Conservation (phyloP, 495 filamentous ascomycete genomes). For the Hamigera avellanea region DNA sequence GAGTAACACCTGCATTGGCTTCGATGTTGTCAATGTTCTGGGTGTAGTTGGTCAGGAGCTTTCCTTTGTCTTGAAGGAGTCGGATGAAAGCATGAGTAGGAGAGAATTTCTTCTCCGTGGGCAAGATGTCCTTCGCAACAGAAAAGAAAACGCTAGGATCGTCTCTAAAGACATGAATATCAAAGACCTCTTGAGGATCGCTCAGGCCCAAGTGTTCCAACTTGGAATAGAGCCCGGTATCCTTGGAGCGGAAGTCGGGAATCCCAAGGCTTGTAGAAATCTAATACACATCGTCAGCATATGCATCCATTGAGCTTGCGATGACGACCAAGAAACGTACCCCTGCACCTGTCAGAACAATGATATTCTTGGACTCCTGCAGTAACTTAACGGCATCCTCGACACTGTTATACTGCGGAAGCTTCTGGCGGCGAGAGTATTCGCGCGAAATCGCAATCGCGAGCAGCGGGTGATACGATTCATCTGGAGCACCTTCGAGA, state of each 20-base stretch:
- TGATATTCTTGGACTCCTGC: conserved; percentile 64
- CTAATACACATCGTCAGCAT: conserved; percentile 17
- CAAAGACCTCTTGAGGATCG: conserved; percentile 92
- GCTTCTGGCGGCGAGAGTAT: conserved; percentile 67
- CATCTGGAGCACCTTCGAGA: conserved; percentile 61
- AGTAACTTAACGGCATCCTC: conserved; percentile 79
- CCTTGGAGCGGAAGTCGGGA: conserved; percentile 57
- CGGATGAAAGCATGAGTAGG: conserved; percentile 92
- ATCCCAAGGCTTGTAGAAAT: conserved; percentile 66
- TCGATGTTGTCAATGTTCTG: conserved; percentile 99
- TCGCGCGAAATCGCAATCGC: conserved; percentile 72
- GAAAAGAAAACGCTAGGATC: conserved; percentile 89
- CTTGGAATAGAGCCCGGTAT: conserved; percentile 58
- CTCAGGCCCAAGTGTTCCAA: conserved; percentile 62
- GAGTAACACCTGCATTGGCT: conserved; percentile 66
- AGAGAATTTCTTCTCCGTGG: conserved; percentile 58
- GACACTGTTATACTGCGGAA: conserved; percentile 70
- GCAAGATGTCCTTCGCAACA: conserved; percentile 83
- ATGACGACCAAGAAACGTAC: conserved; percentile 22
- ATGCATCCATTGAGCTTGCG: no score
- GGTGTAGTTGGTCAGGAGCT: conserved; percentile 91
- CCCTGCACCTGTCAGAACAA: conserved; percentile 89
- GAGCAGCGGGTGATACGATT: conserved; percentile 63
- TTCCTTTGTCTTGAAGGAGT: conserved; percentile 83
- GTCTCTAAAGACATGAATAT: conserved; percentile 73